A percentile compares a stretch with the other conserved stretches of the same genome.
Conservation (phyloP, 2,329 filamentous ascomycete species). For the Ascochyta koolunga region DNA sequence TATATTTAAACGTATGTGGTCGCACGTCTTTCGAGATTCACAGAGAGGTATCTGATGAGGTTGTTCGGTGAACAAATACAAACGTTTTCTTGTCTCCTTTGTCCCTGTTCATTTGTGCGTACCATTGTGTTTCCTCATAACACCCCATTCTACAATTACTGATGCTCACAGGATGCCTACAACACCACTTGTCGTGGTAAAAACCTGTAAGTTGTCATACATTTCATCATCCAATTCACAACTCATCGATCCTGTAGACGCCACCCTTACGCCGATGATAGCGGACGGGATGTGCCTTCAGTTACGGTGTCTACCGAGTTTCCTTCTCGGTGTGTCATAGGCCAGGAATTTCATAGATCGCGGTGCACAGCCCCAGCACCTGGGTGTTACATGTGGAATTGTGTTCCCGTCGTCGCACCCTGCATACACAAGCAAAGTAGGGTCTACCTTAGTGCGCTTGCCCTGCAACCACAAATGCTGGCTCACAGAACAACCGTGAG, state of each 20-base stretch:
- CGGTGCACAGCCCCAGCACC: neutral
- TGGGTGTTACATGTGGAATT: slow-evolving; percentile 1
- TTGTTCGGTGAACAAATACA: too few species aligned
- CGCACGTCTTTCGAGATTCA: neutral
- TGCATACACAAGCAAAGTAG: neutral
- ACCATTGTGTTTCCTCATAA: too few species aligned
- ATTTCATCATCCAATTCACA: too few species aligned
- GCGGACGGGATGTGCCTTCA: neutral
- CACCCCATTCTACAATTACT: too few species aligned
- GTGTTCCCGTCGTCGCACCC: neutral
- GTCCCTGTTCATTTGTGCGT: too few species aligned
- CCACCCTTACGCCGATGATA: neutral
- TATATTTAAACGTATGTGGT: neutral
- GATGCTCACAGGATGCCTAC: too few species aligned
- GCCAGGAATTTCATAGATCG: neutral
- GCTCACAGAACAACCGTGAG: too few species aligned
- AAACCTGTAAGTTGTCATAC: too few species aligned
- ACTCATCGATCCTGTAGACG: neutral
- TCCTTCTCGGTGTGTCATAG: neutral
- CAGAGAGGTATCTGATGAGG: too few species aligned
- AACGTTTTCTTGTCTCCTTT: too few species aligned
- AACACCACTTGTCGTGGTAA: too few species aligned
- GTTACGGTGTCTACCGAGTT: too few species aligned
- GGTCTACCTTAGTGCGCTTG: neutral
- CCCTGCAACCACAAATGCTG: neutral